Base-by-base conservation (phyloP, 441 rosid genomes). In the Syzygium syzygioides region DNA sequence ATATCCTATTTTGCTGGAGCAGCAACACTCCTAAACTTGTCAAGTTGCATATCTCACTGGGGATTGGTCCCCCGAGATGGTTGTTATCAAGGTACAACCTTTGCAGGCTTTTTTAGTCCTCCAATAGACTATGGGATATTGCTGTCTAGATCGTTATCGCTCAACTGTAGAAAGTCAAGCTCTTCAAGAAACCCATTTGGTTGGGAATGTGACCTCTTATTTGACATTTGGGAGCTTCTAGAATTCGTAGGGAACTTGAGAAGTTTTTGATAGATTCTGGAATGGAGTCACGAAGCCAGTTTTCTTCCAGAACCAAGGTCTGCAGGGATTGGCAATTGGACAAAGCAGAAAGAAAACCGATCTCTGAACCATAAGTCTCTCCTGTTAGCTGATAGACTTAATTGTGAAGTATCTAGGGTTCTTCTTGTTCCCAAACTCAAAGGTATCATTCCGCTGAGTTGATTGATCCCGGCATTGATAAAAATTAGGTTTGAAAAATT, bases 61-160 rank as follows among this genome's bases (percentile, higher is more conserved):
- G 66, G 66, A 60, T 60, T 2, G 9, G 18, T 56, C 60, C 28
- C 25, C 4, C 60, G 4, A 56, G 60, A 56, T 0, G 13, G 60
- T 56, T 56, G 28, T 56, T 9, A 56, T 56, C 28, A 9, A 41
- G 85, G 17, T 9, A 79, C 0, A 79, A 0, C 45, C 2, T 26
- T 50, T 79, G 53, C 12, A 79, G 2, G 52, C 53, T 41, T 41
- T 50, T 79, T 9, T 79, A 20, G 28, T 41, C 15, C 53, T 79
- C 53, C 85, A 0, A 79, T 32, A 25, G 85, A 79, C 18, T 11
- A 41, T 3, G 53, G 85, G 45, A 79, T 79, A 2, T 50, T 79
- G 50, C 53, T 1, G 0, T 79, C 7, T 79, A 79, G 0, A 0
- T 20, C 0, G 1, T 79, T 56, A 23, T 56, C 0, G 3, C 13